These are phyloP conservation scores for Candida ponderosae DNA, from an alignment of 805 yeast genomes.

Conservation along the genomic window DNA sequence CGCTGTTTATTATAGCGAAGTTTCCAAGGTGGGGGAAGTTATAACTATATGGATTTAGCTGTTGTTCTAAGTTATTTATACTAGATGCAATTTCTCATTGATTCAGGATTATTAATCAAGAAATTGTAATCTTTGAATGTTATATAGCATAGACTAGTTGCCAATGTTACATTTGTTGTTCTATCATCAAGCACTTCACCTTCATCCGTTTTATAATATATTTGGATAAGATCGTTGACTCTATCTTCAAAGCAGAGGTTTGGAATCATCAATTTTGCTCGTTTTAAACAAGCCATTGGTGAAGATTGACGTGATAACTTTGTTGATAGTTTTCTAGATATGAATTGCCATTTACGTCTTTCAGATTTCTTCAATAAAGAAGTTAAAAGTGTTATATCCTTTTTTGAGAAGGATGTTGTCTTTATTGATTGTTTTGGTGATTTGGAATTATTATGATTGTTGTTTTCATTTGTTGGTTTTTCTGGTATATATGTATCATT, in stretches of 20 bases:
- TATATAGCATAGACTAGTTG: neutral
- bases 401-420: neutral
- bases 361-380: conserved; percentile 3
- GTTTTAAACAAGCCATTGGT: neutral
- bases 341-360: neutral
- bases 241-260: neutral
- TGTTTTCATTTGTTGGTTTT: neutral
- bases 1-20: no score
- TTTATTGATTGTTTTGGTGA: neutral
- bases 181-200: neutral
- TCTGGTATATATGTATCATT: neutral
- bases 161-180: neutral
- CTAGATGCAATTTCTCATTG: no score
- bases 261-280: neutral
- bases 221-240: neutral
- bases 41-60: no score
- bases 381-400: conserved; percentile 9
- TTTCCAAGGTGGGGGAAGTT: no score
- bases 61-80: no score
- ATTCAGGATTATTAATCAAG: no score
- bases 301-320: neutral
- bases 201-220: no score
- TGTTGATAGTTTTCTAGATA: neutral
- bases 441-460: no score
- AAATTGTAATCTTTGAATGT: no score